These are phyloP conservation scores for Boechera retrofracta DNA, from an alignment of 345 rosid genomes.

Conservation along the genomic window DNA sequence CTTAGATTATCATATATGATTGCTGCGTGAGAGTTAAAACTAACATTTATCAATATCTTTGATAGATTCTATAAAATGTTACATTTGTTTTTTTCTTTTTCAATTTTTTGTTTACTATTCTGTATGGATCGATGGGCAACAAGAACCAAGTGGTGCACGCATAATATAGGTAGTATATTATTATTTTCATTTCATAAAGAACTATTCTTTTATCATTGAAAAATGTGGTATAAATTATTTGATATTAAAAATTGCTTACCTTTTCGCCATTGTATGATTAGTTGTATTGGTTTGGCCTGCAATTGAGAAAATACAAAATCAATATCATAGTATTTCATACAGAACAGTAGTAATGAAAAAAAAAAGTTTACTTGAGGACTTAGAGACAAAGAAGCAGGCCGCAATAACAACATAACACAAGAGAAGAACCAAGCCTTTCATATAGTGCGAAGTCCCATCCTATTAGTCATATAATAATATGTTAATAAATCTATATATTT, in stretches of 20 bases:
- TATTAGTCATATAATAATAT: slow-evolving; percentile 34
- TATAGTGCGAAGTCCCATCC: slow-evolving; percentile 93
- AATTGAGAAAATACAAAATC: slow-evolving; percentile 1
- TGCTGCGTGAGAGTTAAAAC: neutral
- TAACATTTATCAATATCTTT: neutral
- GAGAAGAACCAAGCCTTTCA: slow-evolving; percentile 85
- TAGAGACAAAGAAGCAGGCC: slow-evolving; percentile 74
- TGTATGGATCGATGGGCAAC: neutral
- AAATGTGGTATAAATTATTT: too few species aligned
- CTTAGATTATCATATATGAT: neutral
- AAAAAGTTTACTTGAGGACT: slow-evolving; percentile 53
- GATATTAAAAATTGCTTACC: neutral
- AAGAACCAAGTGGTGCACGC: neutral
- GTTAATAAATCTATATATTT: neutral
- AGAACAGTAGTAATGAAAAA: neutral
- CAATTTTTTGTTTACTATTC: neutral
- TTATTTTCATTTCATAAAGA: neutral
- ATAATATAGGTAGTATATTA: neutral
- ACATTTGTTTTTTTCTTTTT: neutral
- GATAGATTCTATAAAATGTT: neutral
- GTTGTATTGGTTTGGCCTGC: slow-evolving; percentile 34
- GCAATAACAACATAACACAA: slow-evolving; percentile 79
- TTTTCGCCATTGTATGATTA: slow-evolving; percentile 16
- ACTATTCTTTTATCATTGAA: too few species aligned
- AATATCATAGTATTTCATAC: neutral